Conservation (phyloP, 352 stramenopile genomes). For the Globisporangium spiculum region DNA sequence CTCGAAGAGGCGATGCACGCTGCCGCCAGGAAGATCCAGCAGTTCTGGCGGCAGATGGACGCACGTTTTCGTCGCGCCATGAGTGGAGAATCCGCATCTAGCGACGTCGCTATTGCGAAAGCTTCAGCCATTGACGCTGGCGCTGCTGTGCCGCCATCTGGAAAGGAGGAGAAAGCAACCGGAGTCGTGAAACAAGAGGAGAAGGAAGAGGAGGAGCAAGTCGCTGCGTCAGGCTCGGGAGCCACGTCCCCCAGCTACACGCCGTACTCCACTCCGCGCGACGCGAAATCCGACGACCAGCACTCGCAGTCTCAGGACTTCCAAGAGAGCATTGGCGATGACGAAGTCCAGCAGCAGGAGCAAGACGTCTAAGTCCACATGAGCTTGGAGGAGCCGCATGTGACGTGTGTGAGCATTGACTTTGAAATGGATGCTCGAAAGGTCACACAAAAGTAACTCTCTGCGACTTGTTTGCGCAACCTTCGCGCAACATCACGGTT, state of each 20-base stretch:
- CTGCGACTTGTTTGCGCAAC: not conserved
- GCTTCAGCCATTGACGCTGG: not conserved
- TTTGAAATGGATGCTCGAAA: conserved; percentile 1
- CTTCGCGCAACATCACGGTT: conserved; percentile 1
- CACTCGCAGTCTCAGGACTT: not conserved
- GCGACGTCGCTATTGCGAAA: not conserved
- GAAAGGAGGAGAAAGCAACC: not conserved
- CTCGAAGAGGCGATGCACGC: conserved; percentile 16
- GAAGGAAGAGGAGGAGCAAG: not conserved
- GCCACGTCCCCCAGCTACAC: conserved; percentile 3
- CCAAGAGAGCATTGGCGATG: not conserved
- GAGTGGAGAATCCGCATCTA: not conserved
- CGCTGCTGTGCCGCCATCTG: not conserved
- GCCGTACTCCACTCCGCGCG: conserved; percentile 6
- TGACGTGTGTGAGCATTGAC: not conserved
- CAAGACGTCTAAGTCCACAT: too few species aligned
- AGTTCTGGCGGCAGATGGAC: conserved; percentile 21
- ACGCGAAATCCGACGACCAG: conserved; percentile 5
- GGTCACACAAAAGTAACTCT: not conserved
- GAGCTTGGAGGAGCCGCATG: not conserved
- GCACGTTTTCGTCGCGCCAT: not conserved
- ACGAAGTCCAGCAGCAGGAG: not conserved
- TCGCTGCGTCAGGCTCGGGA: not conserved
- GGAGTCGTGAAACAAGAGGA: not conserved
- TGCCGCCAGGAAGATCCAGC: conserved; percentile 19